A percentile compares a stretch with the other conserved stretches of the same genome.
Conservation (phyloP, 768 basidiomycete species). For the Kwoniella newhampshirensis region DNA sequence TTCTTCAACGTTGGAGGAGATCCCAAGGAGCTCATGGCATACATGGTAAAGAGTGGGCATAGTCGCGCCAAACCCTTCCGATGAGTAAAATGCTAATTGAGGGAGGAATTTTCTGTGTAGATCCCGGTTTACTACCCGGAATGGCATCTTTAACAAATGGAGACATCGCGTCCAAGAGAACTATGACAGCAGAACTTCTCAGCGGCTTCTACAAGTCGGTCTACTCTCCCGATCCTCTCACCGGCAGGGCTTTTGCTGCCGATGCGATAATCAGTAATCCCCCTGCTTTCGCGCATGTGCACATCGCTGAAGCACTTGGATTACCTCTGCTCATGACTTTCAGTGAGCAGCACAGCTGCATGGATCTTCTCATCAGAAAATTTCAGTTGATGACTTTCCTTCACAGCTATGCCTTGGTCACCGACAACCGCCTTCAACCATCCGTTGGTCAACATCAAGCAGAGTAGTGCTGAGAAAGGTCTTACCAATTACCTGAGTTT, state of each 20-base stretch:
- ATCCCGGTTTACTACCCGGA: conserved; percentile 67
- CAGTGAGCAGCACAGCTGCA: conserved; percentile 46
- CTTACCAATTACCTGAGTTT: conserved; percentile 65
- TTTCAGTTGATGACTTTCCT: conserved; percentile 7
- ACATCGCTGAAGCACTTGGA: conserved; percentile 66
- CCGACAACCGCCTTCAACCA: conserved; percentile 63
- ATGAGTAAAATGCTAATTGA: neutral
- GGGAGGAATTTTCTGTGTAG: conserved; percentile 48
- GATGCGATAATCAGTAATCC: conserved; percentile 71
- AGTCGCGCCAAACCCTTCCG: neutral
- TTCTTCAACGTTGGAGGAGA: conserved; percentile 66
- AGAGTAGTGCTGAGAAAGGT: conserved; percentile 60
- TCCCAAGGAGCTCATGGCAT: conserved; percentile 67
- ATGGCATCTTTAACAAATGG: conserved; percentile 63
- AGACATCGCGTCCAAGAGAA: conserved; percentile 63
- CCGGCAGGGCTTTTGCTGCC: conserved; percentile 59
- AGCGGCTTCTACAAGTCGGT: conserved; percentile 64
- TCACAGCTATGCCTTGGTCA: conserved; percentile 68
- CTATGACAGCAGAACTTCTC: conserved; percentile 65
- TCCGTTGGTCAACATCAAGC: conserved; percentile 64
- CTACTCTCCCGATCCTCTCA: conserved; percentile 57
- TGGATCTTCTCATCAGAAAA: neutral
- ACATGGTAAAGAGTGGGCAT: conserved; percentile 71
- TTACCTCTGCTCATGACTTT: conserved; percentile 63
- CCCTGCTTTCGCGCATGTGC: conserved; percentile 66